Conservation (phyloP, 805 yeast species). For the Clavispora santaluciae region DNA sequence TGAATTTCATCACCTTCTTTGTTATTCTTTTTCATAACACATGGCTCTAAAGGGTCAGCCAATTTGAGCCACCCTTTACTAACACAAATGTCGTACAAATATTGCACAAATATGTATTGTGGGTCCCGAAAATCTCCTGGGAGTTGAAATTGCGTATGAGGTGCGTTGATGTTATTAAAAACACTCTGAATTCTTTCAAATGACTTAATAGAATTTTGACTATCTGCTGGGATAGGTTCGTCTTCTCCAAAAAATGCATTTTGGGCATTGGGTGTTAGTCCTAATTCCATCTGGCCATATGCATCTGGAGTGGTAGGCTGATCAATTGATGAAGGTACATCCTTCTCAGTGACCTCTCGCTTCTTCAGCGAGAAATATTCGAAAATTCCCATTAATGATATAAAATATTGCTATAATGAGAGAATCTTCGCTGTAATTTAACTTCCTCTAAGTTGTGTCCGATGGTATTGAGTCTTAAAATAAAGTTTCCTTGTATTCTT, state of each 20-base stretch:
- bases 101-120: not conserved
- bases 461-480: not conserved
- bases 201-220: not conserved
- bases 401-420: not conserved
- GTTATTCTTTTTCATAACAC: not conserved
- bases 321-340: not conserved
- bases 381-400: not conserved
- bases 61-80: slow-evolving; percentile 1
- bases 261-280: not conserved
- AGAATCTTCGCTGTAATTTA: not conserved
- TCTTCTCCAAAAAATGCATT: not conserved
- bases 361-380: not conserved
- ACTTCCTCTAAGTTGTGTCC: not conserved
- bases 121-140: not conserved
- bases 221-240: not conserved
- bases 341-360: not conserved
- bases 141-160: not conserved
- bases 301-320: not conserved
- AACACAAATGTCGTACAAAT: not conserved
- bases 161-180: not conserved
- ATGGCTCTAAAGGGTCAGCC: not conserved
- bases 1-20: not conserved
- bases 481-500: not conserved
- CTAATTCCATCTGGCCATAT: not conserved
- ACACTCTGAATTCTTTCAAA: not conserved